Conservation (phyloP, 257 asterid species). For the Solanum microdontum region DNA sequence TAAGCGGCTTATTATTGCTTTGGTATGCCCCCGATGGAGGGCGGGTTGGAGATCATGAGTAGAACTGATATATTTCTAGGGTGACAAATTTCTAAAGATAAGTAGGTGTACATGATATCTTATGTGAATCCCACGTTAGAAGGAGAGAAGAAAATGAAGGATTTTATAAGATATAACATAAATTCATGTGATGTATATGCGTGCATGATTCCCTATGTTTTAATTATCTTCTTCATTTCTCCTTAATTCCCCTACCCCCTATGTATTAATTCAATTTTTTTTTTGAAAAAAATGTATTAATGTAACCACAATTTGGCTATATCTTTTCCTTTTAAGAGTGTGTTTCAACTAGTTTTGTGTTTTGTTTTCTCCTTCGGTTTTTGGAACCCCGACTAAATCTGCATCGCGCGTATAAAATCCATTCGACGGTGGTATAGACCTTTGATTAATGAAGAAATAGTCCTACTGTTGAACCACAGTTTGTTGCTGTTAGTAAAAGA, state of each 20-base stretch:
- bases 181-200: background rate
- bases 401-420: no score
- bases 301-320: background rate
- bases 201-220: background rate
- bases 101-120: background rate
- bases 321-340: background rate
- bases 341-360: background rate
- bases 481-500: no score
- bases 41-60: background rate
- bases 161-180: background rate
- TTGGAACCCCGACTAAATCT: no score
- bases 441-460: no score
- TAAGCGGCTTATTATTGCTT: background rate
- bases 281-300: no score
- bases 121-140: background rate
- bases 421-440: accelerated
- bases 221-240: no score
- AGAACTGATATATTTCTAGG: no score
- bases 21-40: background rate
- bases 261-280: background rate
- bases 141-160: background rate
- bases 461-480: no score
- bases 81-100: background rate
- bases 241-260: background rate
- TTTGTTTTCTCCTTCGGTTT: background rate